These are phyloP conservation scores for Yamadazyma sp. DNA, from an alignment of 805 yeast genomes.

Conservation along the genomic window DNA sequence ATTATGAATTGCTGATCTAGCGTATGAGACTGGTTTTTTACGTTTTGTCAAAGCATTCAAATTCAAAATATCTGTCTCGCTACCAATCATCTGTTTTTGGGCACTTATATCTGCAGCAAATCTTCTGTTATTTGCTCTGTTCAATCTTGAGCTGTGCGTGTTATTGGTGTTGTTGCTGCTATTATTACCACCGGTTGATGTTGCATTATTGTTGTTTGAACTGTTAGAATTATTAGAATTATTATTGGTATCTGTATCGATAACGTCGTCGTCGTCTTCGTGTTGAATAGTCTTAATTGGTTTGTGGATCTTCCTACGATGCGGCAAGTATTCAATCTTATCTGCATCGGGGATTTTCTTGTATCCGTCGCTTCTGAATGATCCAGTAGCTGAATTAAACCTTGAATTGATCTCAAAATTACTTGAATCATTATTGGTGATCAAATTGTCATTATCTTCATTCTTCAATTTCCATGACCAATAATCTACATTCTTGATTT, in stretches of 20 bases:
- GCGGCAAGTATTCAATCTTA: constrained; percentile 77
- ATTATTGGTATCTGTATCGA: constrained; percentile 8
- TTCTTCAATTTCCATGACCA: constrained; percentile 65
- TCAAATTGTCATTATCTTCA: constrained; percentile 14
- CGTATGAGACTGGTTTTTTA: constrained; percentile 93
- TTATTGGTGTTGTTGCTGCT: constrained; percentile 13
- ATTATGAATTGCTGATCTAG: constrained; percentile 93
- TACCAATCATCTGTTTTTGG: constrained; percentile 70
- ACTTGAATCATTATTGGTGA: constrained; percentile 25
- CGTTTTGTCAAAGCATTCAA: constrained; percentile 86
- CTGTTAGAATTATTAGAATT: constrained; percentile 42
- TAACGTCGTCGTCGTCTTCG: constrained; percentile 42
- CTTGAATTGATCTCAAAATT: constrained; percentile 25
- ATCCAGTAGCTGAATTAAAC: constrained; percentile 48
- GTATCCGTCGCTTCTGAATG: constrained; percentile 73
- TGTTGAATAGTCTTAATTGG: constrained; percentile 76
- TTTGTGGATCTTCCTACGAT: constrained; percentile 63
- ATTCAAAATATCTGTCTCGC: constrained; percentile 77
- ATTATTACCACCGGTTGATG: neutral
- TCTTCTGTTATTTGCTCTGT: constrained; percentile 82
- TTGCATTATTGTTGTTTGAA: constrained; percentile 67
- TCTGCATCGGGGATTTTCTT: constrained; percentile 66
- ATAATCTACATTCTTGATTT: constrained; percentile 40
- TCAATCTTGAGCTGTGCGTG: constrained; percentile 71
- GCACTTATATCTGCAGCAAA: constrained; percentile 87